A percentile compares a stretch with the other conserved stretches of the same genome.
phyloP scores from a whole-genome alignment of 768 basidiomycete species.

The Tulasnella calospora region DNA sequence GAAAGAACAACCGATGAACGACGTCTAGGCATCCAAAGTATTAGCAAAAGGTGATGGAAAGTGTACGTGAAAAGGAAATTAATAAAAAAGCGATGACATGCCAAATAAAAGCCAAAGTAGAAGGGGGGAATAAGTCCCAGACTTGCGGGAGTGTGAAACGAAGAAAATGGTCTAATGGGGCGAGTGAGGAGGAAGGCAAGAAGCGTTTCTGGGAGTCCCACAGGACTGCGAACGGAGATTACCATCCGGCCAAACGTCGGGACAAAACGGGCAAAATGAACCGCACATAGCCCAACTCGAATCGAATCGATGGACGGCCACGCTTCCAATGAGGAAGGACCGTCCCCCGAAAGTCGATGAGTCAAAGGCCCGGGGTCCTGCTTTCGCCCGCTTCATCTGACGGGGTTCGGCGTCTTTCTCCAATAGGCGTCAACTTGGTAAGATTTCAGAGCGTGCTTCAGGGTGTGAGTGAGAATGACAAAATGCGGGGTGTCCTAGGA shows the following conservation, averaged over 20 bases:
- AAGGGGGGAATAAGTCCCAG: too few relatives aligned
- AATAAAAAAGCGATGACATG: neutral
- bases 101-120: neutral
- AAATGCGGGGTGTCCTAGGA: constrained; percentile 1
- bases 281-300: constrained; percentile 3
- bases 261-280: neutral
- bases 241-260: constrained; percentile 3
- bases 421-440: neutral
- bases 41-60: neutral
- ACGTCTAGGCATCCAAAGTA: constrained; percentile 4
- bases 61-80: neutral
- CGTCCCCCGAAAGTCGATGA: constrained; percentile 9
- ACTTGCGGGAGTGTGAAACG: neutral
- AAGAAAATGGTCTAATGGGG: neutral
- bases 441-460: neutral
- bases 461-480: constrained; percentile 1
- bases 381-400: neutral
- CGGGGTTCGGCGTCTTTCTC: neutral
- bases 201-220: neutral
- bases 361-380: neutral
- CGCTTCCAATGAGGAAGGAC: neutral
- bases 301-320: neutral
- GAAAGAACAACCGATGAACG: neutral
- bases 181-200: neutral
- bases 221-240: constrained; percentile 11